Conservation (phyloP, 371 early-diverging fungal genomes). For the Mortierella sp. region DNA sequence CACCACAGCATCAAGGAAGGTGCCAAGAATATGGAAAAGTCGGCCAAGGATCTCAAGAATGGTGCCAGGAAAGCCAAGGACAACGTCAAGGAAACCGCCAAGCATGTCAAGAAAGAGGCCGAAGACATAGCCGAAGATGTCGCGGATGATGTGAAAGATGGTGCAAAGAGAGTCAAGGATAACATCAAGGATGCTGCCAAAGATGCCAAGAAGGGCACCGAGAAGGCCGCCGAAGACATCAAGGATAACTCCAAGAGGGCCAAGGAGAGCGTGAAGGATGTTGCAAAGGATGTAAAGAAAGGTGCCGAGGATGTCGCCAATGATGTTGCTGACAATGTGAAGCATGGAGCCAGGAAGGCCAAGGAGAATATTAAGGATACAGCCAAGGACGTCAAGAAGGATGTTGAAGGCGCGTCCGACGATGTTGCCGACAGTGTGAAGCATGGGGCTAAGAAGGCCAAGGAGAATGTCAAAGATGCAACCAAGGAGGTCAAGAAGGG, state of each 20-base stretch:
- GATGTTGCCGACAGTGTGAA: slow-evolving; percentile 15
- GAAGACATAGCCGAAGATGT: slow-evolving; percentile 18
- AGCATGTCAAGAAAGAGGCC: slow-evolving; percentile 15
- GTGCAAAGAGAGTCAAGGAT: slow-evolving; percentile 7
- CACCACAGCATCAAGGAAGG: slow-evolving; percentile 10
- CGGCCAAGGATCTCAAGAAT: too few species aligned
- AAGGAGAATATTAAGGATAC: slow-evolving; percentile 12
- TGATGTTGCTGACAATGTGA: slow-evolving; percentile 1
- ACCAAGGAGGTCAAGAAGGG: slow-evolving; percentile 30
- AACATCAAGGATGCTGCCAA: slow-evolving; percentile 16
- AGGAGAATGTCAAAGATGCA: slow-evolving; percentile 38
- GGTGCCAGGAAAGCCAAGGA: slow-evolving; percentile 7
- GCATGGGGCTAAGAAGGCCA: slow-evolving; percentile 31
- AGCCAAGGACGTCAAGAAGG: slow-evolving; percentile 10
- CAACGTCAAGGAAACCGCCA: slow-evolving; percentile 8
- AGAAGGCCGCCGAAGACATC: slow-evolving; percentile 12
- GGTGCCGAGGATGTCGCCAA: slow-evolving; percentile 13
- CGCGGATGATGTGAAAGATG: slow-evolving; percentile 19
- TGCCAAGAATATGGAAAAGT: slow-evolving; percentile 7
- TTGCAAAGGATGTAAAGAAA: slow-evolving; percentile 13
- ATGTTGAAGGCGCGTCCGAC: slow-evolving; percentile 3
- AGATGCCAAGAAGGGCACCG: slow-evolving; percentile 17
- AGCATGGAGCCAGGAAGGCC: slow-evolving; percentile 11
- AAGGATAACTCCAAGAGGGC: slow-evolving; percentile 11
- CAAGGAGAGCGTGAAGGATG: slow-evolving; percentile 10